Percentiles rank a stretch among this genome's conserved stretches.
phyloP scores from a whole-genome alignment of 495 filamentous ascomycete genomes.

The Aspergillus kassunensis region DNA sequence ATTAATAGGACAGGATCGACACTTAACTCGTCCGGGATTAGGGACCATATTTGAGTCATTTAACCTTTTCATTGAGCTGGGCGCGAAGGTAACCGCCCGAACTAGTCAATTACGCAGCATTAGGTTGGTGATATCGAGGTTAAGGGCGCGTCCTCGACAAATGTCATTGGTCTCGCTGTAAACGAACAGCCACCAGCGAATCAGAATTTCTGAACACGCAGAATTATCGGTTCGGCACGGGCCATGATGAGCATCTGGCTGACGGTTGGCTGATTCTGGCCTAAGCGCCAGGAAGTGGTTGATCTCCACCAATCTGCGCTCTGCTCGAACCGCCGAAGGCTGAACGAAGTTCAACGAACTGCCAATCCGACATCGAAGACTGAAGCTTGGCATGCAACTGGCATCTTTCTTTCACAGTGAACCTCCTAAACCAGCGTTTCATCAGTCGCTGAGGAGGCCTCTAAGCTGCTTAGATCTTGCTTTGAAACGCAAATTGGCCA shows the following conservation, averaged over 20 bases:
- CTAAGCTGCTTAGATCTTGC: not conserved
- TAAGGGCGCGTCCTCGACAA: constrained; percentile 27
- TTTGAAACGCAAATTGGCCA: constrained; percentile 3
- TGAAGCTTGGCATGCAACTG: constrained; percentile 19
- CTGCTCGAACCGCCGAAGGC: constrained; percentile 13
- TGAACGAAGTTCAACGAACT: not conserved
- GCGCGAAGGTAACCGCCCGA: no score
- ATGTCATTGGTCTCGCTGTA: no score
- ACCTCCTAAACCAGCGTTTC: constrained; percentile 8
- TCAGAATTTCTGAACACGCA: not conserved
- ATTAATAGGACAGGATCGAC: no score
- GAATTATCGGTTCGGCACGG: constrained; percentile 10
- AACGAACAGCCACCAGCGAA: no score
- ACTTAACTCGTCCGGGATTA: no score
- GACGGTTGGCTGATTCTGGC: constrained; percentile 3
- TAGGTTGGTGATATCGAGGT: constrained; percentile 10
- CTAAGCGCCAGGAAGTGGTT: not conserved
- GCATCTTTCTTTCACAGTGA: constrained; percentile 5
- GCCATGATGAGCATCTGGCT: not conserved
- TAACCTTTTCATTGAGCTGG: no score
- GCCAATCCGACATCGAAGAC: not conserved
- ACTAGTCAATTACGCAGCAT: constrained; percentile 10
- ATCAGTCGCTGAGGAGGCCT: constrained; percentile 9
- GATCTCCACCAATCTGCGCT: not conserved
- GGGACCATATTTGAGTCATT: no score